A percentile compares a stretch with the other conserved stretches of the same genome.
Conservation (phyloP, 352 stramenopile species). For the Pythium phragmiticola region DNA sequence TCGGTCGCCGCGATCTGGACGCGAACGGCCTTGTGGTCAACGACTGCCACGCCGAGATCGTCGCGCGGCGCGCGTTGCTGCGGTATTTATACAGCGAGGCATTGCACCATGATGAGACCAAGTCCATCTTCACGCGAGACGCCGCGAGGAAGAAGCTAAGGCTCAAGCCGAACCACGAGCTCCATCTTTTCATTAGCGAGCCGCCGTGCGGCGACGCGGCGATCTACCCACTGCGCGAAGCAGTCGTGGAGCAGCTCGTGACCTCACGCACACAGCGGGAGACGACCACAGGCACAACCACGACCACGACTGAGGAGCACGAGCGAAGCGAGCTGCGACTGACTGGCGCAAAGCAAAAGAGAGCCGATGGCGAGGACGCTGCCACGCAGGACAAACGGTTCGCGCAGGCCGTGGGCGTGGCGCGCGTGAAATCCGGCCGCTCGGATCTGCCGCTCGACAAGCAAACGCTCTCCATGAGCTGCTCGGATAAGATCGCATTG, state of each 20-base stretch:
- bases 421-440: constrained; percentile 90
- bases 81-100: constrained; percentile 86
- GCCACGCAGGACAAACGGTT: constrained; percentile 45
- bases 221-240: constrained; percentile 87
- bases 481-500: constrained; percentile 91
- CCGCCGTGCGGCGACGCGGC: constrained; percentile 92
- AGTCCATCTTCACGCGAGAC: constrained; percentile 52
- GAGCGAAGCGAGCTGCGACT: constrained; percentile 48
- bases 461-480: constrained; percentile 91
- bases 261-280: constrained; percentile 37
- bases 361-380: constrained; percentile 7
- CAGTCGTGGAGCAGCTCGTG: constrained; percentile 65
- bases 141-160: constrained; percentile 34
- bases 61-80: constrained; percentile 84
- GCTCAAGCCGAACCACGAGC: constrained; percentile 53
- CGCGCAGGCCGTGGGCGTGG: constrained; percentile 65
- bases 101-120: constrained; percentile 9
- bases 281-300: neutral
- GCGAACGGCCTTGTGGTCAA: constrained; percentile 81
- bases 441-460: constrained; percentile 88
- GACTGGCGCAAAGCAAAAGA: constrained; percentile 64
- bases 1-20: constrained; percentile 66
- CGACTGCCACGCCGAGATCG: constrained; percentile 93
- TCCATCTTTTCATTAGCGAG: constrained; percentile 93
- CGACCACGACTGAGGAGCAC: neutral